Percentiles rank a stretch among this genome's conserved stretches.
phyloP scores from a whole-genome alignment of 805 yeast species.

The Starmera pachycereana region DNA sequence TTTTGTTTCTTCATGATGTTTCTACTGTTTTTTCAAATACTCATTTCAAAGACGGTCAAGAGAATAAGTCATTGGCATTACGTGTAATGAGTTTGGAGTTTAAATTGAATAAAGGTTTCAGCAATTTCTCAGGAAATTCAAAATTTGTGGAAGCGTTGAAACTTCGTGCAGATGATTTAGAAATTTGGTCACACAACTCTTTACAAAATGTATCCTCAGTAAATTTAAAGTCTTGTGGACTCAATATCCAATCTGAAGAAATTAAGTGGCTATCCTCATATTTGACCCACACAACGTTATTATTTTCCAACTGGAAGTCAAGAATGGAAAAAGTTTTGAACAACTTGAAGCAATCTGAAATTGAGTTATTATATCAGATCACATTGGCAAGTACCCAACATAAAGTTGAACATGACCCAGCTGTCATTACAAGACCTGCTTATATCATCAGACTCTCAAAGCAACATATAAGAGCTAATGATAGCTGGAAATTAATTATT shows the following conservation, averaged over 20 bases:
- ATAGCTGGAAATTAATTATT: slow-evolving; percentile 81
- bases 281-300: slow-evolving; percentile 5
- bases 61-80: slow-evolving; percentile 7
- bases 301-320: slow-evolving; percentile 5
- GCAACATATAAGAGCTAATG: slow-evolving; percentile 67
- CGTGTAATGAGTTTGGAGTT: slow-evolving; percentile 4
- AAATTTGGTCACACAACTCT: slow-evolving; percentile 22
- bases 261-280: slow-evolving; percentile 23
- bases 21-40: slow-evolving; percentile 14
- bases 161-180: slow-evolving; percentile 12
- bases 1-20: slow-evolving; percentile 8
- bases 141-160: not conserved
- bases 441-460: slow-evolving; percentile 62
- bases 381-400: slow-evolving; percentile 37
- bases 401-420: slow-evolving; percentile 72
- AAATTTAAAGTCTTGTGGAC: slow-evolving; percentile 20
- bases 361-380: slow-evolving; percentile 30
- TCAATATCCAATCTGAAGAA: slow-evolving; percentile 23
- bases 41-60: slow-evolving; percentile 8
- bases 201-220: slow-evolving; percentile 13
- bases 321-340: slow-evolving; percentile 3
- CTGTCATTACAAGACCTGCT: slow-evolving; percentile 84
- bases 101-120: not conserved
- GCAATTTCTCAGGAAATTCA: not conserved
- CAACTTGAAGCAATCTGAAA: slow-evolving; percentile 12